Percentiles rank a stretch among this genome's conserved stretches.
Conservation (phyloP, 257 asterid species). For the Plectranthus barbatus region DNA sequence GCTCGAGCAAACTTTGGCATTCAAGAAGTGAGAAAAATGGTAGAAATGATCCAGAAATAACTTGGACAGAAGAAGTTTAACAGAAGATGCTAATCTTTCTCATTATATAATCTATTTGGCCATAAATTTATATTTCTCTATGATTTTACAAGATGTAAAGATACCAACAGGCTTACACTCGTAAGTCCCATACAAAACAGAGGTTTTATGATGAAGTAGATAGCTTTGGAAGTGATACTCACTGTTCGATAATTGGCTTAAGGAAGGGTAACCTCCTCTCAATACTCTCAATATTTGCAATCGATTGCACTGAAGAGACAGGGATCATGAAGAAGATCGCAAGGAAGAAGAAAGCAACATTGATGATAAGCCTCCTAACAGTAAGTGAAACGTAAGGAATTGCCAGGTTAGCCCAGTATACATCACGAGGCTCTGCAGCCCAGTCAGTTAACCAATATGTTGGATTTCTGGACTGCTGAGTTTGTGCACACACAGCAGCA, state of each 20-base stretch:
- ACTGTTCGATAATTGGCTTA: slow-evolving; percentile 54
- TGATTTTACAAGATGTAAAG: no score
- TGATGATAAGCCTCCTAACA: slow-evolving; percentile 60
- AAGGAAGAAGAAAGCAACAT: slow-evolving; percentile 83
- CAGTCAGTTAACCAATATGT: slow-evolving; percentile 87
- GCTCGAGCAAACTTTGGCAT: no score
- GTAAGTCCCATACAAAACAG: neutral
- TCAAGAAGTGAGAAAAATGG: no score
- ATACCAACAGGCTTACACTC: neutral
- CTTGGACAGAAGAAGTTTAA: no score
- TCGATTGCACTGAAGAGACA: slow-evolving; percentile 77
- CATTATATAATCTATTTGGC: no score
- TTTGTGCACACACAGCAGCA: slow-evolving; percentile 93
- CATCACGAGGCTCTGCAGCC: slow-evolving; percentile 92
- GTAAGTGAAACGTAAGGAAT: slow-evolving; percentile 82
- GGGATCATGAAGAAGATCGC: slow-evolving; percentile 89
- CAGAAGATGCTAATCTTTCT: no score
- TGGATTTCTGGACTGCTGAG: slow-evolving; percentile 79
- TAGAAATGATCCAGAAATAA: no score
- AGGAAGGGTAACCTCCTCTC: slow-evolving; percentile 63
- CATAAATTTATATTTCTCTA: no score
- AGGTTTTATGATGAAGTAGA: neutral
- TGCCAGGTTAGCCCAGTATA: slow-evolving; percentile 78
- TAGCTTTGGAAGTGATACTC: slow-evolving; percentile 26
- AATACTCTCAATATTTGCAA: slow-evolving; percentile 78